Conservation (phyloP, 192 early-diverging fungal genomes). For the Helicostylum pulchrum region DNA sequence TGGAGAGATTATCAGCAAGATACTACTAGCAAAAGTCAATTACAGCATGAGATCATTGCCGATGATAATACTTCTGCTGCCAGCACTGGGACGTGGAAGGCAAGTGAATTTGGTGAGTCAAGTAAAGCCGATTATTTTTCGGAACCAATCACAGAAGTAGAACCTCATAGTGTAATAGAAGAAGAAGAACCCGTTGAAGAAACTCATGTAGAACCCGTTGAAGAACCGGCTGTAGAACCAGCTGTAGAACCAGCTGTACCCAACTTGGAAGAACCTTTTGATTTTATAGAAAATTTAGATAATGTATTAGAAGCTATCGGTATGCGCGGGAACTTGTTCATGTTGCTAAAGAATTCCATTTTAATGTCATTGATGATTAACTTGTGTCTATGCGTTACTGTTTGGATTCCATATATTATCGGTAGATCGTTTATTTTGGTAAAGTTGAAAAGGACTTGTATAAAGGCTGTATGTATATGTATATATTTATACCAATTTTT, state of each 20-base stretch:
- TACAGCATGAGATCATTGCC: background rate
- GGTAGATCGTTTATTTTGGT: slow-evolving; percentile 52
- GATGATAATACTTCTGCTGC: background rate
- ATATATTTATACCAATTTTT: background rate
- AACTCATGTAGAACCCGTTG: background rate
- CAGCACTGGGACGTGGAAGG: slow-evolving; percentile 1
- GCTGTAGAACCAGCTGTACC: slow-evolving; percentile 17
- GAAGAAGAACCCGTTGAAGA: background rate
- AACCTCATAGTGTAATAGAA: background rate
- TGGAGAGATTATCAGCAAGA: slow-evolving; percentile 21
- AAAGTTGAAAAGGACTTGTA: slow-evolving; percentile 2
- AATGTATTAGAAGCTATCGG: slow-evolving; percentile 84
- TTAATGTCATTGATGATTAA: slow-evolving; percentile 72
- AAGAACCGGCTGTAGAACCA: background rate
- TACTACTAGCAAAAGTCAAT: background rate
- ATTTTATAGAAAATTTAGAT: slow-evolving; percentile 61
- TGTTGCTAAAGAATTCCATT: slow-evolving; percentile 74
- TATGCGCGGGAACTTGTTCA: slow-evolving; percentile 73
- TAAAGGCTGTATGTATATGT: too few relatives aligned
- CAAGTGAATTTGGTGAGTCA: background rate
- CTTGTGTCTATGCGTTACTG: slow-evolving; percentile 60
- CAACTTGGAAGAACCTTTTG: slow-evolving; percentile 38
- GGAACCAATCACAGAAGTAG: background rate
- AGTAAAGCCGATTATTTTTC: background rate
- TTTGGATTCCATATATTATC: slow-evolving; percentile 71